Base-by-base conservation (phyloP, 2,329 filamentous ascomycete genomes). In the Penicillium fuscoglaucum region DNA sequence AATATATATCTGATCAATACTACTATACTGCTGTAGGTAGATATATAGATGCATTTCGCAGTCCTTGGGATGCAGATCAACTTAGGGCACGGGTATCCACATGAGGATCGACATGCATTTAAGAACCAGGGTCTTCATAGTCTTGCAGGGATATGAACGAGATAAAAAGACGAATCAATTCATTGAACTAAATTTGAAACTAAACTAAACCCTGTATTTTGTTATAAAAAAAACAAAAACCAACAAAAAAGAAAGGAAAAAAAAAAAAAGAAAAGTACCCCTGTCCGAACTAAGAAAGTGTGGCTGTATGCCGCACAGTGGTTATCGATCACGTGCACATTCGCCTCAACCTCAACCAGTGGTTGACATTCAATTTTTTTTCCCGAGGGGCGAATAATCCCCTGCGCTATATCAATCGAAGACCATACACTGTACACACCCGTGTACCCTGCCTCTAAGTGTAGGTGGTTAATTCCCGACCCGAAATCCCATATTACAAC, bases 31-130 rank as follows among this genome's bases (percentile, higher is more conserved):
- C 9, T 24, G 6, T 31, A 31, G 29, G 29, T 13, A 31, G 4
- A 9, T 29, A 28, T 39, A 6, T 39, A 15, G n/a, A 52, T 19
- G 7, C 29, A 15, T 21, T 19, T 10, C 7, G 29, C 8, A 17
- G 19, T 17, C 26, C 37, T 19, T 17, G 24, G 40, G 28, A 33
- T 48, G 52, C 13, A 31, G 35, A 43, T 50, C 28, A 12, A 51
- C 19, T 54, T 57, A 57, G 55, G 55, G 55, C 55, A 53, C 35
- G 29, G 26, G 55, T 40, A 54, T 54, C 55, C 55, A 57, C 55
- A 57, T 43, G 43, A 31, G 12, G 52, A 57, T 57, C 55, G 55
- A 40, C 55, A 45, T 56, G 46, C 39, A 43, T 12, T 53, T 44
- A 45, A 48, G 35, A 48, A 43, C 40, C 31, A 26, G 43, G 50